These are phyloP conservation scores for Inosperma sp. DNA, from an alignment of 768 basidiomycete genomes.

Conservation along the genomic window DNA sequence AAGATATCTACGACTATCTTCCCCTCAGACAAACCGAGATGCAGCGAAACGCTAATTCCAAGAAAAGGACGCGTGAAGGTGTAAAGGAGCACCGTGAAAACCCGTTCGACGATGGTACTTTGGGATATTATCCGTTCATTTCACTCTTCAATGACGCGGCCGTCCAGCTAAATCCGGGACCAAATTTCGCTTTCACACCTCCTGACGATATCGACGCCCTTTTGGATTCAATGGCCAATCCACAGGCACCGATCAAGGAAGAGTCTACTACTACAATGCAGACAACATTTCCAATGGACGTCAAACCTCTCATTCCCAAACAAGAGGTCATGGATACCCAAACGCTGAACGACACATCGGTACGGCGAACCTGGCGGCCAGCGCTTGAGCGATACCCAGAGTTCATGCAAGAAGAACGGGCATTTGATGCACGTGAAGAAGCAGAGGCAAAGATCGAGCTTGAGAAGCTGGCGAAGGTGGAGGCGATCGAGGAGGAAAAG, in stretches of 20 bases:
- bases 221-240: conserved; percentile 33
- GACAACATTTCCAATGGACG: conserved; percentile 11
- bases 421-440: conserved; percentile 73
- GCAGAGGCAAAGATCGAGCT: conserved; percentile 51
- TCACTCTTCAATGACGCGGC: conserved; percentile 89
- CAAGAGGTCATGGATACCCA: conserved; percentile 11
- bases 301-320: conserved; percentile 13
- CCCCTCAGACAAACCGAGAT: conserved; percentile 66
- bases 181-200: conserved; percentile 76
- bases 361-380: conserved; percentile 64
- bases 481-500: conserved; percentile 46
- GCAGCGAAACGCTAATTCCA: conserved; percentile 60
- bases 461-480: conserved; percentile 33
- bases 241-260: conserved; percentile 4
- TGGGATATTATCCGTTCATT: conserved; percentile 95
- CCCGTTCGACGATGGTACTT: conserved; percentile 86
- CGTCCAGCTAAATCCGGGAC: conserved; percentile 84
- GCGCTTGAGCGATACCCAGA: conserved; percentile 81
- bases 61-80: conserved; percentile 58
- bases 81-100: conserved; percentile 78
- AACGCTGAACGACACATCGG: conserved; percentile 7
- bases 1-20: conserved; percentile 85
- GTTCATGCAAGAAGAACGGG: conserved; percentile 80
- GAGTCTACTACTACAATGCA: neutral
- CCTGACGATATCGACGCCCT: conserved; percentile 71